phyloP scores from a whole-genome alignment of 2,329 filamentous ascomycete species.

The Diaporthe ilicicola region DNA sequence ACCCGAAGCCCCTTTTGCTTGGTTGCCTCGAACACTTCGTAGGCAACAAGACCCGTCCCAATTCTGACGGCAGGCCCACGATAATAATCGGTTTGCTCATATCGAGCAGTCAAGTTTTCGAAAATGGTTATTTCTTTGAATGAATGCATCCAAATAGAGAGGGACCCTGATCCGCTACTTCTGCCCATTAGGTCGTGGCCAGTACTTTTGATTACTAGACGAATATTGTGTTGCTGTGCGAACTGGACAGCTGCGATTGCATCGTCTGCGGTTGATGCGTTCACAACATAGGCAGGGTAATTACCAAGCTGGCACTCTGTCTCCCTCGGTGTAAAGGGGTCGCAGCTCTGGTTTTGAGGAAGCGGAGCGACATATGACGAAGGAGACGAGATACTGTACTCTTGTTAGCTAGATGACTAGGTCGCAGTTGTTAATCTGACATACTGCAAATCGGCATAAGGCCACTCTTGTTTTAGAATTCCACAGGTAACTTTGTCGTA shows the following conservation, averaged over 20 bases:
- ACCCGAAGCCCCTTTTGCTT: constrained; percentile 50
- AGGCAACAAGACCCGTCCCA: constrained; percentile 62
- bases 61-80: constrained; percentile 61
- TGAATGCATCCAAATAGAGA: constrained; percentile 49
- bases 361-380: constrained; percentile 4
- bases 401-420: background rate
- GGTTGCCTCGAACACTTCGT: constrained; percentile 59
- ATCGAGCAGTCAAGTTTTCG: background rate
- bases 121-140: constrained; percentile 6
- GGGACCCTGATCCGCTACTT: constrained; percentile 54
- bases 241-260: background rate
- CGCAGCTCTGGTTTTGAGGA: constrained; percentile 9
- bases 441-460: constrained; percentile 3
- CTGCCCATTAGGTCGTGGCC: constrained; percentile 55
- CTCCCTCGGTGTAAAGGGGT: background rate
- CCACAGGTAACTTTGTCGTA: background rate
- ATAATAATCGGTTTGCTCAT: constrained; percentile 40
- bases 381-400: background rate
- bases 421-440: background rate
- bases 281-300: constrained; percentile 16
- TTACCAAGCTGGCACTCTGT: constrained; percentile 9
- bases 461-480: background rate
- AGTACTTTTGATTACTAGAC: constrained; percentile 53
- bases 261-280: background rate
- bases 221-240: constrained; percentile 41